These are phyloP conservation scores for Luzula sylvatica DNA, from an alignment of 176 grass and related monocot species.

Conservation along the genomic window DNA sequence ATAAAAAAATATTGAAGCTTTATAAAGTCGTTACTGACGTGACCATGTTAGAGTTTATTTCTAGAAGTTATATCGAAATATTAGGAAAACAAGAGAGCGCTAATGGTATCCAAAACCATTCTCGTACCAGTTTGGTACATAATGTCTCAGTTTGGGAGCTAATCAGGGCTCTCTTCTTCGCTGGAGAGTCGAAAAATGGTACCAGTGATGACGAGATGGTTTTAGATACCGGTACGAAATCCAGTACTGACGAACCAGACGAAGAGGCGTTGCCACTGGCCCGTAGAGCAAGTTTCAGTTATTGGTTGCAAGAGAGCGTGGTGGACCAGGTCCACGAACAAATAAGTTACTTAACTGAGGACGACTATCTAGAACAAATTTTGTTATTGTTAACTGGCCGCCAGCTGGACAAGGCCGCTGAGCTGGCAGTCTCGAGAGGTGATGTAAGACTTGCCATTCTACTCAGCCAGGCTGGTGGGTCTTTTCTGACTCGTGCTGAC, in stretches of 20 bases:
- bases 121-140: conserved; percentile 63
- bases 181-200: conserved; percentile 34
- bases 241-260: conserved; percentile 47
- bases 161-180: conserved; percentile 75
- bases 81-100: conserved; percentile 69
- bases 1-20: conserved; percentile 51
- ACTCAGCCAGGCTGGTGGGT: conserved; percentile 81
- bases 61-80: conserved; percentile 59
- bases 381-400: conserved; percentile 72
- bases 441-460: conserved; percentile 72
- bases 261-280: conserved; percentile 61
- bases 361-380: conserved; percentile 75
- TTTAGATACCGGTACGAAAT: conserved; percentile 56
- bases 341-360: conserved; percentile 56
- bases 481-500: conserved; percentile 65
- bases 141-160: conserved; percentile 80
- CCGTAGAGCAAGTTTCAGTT: conserved; percentile 86
- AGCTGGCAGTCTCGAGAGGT: conserved; percentile 68
- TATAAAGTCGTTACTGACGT: conserved; percentile 53
- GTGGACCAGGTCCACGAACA: conserved; percentile 77
- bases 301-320: conserved; percentile 80
- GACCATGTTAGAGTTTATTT: conserved; percentile 66
- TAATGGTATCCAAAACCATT: conserved; percentile 55
- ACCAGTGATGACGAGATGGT: conserved; percentile 52
- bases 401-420: conserved; percentile 63